These are phyloP conservation scores for Fagus crenata DNA, from an alignment of 306 rosid species.

Conservation along the genomic window DNA sequence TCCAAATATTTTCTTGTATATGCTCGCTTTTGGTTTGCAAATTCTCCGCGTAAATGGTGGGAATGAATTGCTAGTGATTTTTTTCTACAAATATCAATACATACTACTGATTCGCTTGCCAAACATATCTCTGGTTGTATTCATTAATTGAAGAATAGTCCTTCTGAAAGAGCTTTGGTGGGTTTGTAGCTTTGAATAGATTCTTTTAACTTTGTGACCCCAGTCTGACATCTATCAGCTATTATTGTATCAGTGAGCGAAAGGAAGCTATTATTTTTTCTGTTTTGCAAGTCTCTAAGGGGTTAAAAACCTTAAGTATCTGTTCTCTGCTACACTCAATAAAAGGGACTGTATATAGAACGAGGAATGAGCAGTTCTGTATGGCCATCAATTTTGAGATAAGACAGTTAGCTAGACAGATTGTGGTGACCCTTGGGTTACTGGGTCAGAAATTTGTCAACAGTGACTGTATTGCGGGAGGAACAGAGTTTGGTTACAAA, in stretches of 20 bases:
- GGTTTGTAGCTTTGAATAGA: background rate
- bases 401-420: no score
- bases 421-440: no score
- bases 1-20: slow-evolving; percentile 2
- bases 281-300: no score
- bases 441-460: no score
- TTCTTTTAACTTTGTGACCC: background rate
- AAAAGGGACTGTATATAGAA: no score
- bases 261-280: no score
- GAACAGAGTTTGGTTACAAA: no score
- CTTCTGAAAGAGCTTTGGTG: background rate
- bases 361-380: no score
- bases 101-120: background rate
- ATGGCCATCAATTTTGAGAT: no score
- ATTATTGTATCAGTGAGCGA: background rate
- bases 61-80: background rate
- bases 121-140: background rate
- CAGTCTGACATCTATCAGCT: background rate
- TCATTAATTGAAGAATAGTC: background rate
- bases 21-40: slow-evolving; percentile 9
- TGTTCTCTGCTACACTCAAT: no score
- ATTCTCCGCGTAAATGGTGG: slow-evolving; percentile 1
- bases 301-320: no score
- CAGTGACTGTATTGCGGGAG: no score
- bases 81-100: background rate